phyloP scores from a whole-genome alignment of 257 asterid species.

The Solanum rostratum region DNA sequence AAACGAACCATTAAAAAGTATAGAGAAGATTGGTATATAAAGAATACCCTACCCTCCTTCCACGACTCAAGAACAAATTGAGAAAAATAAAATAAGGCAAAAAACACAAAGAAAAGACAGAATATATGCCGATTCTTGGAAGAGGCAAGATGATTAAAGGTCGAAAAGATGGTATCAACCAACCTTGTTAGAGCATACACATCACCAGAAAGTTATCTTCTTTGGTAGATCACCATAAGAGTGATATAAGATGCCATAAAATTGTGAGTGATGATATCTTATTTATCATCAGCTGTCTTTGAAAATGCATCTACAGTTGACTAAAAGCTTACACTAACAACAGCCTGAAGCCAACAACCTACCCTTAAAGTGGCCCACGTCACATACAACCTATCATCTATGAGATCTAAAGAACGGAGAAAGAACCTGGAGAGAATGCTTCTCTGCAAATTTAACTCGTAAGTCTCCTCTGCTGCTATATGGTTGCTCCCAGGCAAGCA shows the following conservation, averaged over 20 bases:
- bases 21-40: neutral
- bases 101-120: neutral
- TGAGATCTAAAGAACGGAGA: neutral
- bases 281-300: neutral
- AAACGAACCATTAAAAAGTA: neutral
- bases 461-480: constrained; percentile 30
- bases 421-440: constrained; percentile 49
- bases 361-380: neutral
- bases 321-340: neutral
- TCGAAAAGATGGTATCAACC: neutral
- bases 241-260: neutral
- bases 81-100: neutral
- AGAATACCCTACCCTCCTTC: neutral
- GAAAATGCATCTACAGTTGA: neutral
- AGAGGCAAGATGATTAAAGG: neutral
- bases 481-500: constrained; percentile 98
- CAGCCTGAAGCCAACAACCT: neutral
- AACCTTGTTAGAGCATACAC: neutral
- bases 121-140: neutral
- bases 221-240: neutral
- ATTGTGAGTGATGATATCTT: neutral
- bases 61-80: neutral
- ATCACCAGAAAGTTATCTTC: neutral
- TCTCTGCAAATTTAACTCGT: constrained; percentile 25
- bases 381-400: neutral